Conservation (phyloP, 805 yeast species). For the Nakazawaea ernobii region DNA sequence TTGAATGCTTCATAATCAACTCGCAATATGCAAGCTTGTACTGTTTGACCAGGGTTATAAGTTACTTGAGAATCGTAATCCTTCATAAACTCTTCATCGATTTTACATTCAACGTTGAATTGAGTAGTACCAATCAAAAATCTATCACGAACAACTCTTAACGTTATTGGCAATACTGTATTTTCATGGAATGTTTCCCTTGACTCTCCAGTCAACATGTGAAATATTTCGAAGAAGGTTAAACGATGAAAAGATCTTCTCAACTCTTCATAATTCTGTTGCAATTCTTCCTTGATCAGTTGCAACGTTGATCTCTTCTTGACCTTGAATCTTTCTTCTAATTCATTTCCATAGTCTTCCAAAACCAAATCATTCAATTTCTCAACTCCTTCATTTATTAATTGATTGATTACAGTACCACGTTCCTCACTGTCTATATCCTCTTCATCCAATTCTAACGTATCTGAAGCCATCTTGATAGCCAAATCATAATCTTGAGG, state of each 20-base stretch:
- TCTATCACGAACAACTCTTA: slow-evolving; percentile 53
- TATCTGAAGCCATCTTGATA: slow-evolving; percentile 96
- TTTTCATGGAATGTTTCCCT: slow-evolving; percentile 62
- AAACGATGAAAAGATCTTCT: slow-evolving; percentile 66
- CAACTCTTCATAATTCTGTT: slow-evolving; percentile 81
- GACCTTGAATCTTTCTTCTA: slow-evolving; percentile 66
- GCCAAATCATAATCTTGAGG: slow-evolving; percentile 98
- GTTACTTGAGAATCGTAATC: slow-evolving; percentile 31
- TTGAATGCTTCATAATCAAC: slow-evolving; percentile 71
- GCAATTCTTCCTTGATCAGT: slow-evolving; percentile 80
- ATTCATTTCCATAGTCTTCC: slow-evolving; percentile 88
- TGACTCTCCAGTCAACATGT: slow-evolving; percentile 85
- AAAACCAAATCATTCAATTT: slow-evolving; percentile 82
- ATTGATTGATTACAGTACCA: slow-evolving; percentile 74
- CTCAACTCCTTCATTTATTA: slow-evolving; percentile 63
- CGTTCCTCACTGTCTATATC: slow-evolving; percentile 71
- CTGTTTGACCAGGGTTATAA: slow-evolving; percentile 66
- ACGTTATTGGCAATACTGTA: slow-evolving; percentile 66
- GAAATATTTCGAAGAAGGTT: slow-evolving; percentile 70
- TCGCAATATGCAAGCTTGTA: slow-evolving; percentile 71
- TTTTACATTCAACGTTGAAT: slow-evolving; percentile 58
- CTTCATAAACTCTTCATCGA: slow-evolving; percentile 32
- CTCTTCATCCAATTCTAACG: slow-evolving; percentile 92
- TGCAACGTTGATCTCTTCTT: slow-evolving; percentile 75
- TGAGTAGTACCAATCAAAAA: slow-evolving; percentile 39